Evolutionary conservation across 2,329 filamentous ascomycete genomes (phyloP).

Genomic region (Fusarium albosuccineum): DNA sequence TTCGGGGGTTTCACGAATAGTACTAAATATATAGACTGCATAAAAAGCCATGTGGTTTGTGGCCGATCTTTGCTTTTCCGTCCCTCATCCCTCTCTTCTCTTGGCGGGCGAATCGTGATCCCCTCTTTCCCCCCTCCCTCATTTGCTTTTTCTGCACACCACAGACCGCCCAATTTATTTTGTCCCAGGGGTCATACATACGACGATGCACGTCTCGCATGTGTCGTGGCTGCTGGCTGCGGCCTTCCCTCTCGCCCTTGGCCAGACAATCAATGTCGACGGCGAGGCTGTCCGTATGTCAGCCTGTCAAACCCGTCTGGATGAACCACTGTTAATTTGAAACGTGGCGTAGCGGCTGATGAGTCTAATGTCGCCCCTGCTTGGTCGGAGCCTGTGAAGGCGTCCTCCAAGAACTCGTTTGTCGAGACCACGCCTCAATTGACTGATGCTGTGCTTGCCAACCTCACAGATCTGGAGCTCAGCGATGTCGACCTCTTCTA

Average conservation of each 20-base stretch:
- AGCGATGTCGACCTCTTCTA: conserved; percentile 50
- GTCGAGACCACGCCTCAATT: conserved; percentile 48
- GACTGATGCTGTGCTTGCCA: conserved; percentile 51
- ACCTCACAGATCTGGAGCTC: conserved; percentile 48
- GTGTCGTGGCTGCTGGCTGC: conserved; percentile 34
- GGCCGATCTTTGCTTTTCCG: conserved; percentile 17
- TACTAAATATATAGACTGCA: conserved; percentile 33
- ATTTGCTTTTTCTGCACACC: background rate
- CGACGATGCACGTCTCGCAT: conserved; percentile 24
- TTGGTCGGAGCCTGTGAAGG: conserved; percentile 11
- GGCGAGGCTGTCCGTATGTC: conserved; percentile 38
- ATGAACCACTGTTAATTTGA: conserved; percentile 31
- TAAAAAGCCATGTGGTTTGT: conserved; percentile 27
- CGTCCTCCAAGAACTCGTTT: conserved; percentile 17
- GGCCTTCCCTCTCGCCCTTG: conserved; percentile 19
- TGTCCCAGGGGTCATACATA: background rate
- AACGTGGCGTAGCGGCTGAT: conserved; percentile 32
- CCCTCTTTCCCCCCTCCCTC: too few species aligned
- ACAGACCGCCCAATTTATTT: conserved; percentile 14
- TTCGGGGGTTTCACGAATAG: background rate
- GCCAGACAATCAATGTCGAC: conserved; percentile 38
- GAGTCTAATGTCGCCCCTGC: conserved; percentile 44
- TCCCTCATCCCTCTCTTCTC: conserved; percentile 19
- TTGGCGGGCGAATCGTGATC: conserved; percentile 11
- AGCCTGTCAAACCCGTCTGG: background rate